A percentile compares a stretch with the other conserved stretches of the same genome.
Conservation (phyloP, 495 filamentous ascomycete species). For the Diplogelasinospora grovesii region DNA sequence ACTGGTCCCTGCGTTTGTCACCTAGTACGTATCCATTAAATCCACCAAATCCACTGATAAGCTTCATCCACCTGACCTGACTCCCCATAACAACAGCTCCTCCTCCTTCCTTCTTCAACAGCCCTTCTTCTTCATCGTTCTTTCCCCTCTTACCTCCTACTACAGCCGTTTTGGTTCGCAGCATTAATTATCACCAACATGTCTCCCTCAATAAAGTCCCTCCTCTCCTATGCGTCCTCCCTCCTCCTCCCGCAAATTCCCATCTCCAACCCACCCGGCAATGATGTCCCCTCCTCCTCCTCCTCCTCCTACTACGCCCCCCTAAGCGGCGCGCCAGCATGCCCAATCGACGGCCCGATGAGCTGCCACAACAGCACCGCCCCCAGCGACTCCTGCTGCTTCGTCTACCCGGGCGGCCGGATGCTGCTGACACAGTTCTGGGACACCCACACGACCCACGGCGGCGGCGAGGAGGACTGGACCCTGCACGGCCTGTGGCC, state of each 20-base stretch:
- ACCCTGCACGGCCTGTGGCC: slow-evolving; percentile 89
- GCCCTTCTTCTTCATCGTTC: no score
- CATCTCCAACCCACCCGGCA: slow-evolving; percentile 15
- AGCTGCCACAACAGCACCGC: slow-evolving; percentile 42
- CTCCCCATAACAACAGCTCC: no score
- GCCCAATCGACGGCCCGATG: slow-evolving; percentile 40
- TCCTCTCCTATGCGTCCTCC: slow-evolving; percentile 13
- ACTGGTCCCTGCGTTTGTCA: no score
- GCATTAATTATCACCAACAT: no score
- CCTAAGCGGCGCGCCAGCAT: slow-evolving; percentile 29
- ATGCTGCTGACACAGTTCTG: slow-evolving; percentile 83
- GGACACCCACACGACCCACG: slow-evolving; percentile 65
- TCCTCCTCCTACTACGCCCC: no score
- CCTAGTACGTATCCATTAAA: no score
- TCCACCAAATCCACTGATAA: no score
- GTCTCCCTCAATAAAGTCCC: slow-evolving; percentile 8
- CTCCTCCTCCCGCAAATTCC: slow-evolving; percentile 11
- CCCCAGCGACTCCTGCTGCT: slow-evolving; percentile 71
- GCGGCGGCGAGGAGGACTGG: slow-evolving; percentile 67
- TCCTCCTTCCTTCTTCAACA: no score
- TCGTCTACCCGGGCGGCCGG: slow-evolving; percentile 72
- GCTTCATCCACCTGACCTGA: no score
- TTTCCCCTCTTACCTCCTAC: no score
- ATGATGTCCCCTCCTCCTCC: no score
- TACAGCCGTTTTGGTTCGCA: no score